Base-by-base conservation (phyloP, 148 eudicot species). In the Chenopodium album region DNA sequence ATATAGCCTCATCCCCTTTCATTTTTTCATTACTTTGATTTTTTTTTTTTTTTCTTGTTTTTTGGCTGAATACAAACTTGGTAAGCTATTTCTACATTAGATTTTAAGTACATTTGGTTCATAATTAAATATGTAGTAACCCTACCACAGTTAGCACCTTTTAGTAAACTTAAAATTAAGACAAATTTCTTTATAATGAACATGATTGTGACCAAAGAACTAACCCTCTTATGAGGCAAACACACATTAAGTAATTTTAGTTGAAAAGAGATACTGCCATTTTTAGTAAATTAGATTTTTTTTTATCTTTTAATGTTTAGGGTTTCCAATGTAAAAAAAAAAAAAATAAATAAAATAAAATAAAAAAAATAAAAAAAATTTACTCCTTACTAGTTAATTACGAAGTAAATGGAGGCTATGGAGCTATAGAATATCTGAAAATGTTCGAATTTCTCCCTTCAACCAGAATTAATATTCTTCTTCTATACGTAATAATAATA, bases 191-290 rank as follows among this genome's bases (percentile, higher is more conserved):
- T 50, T 72, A 17, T 64, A 65, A 60, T 66, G 71, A 9, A 29
- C 47, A 48, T 75, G 73, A 75, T 28, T 65, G 37, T 20, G 83
- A 81, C 78, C 1, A 10, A 22, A 7, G 22, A 75, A 32, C 74
- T 75, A 50, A 52, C 28, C 70, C 41, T 66, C 20, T 23, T 17
- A 72, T 13, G 12, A 70, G 68, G 22, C 17, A 52, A 71, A 16
- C 46, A 1, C 44, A 37, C 52, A 48, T 20, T n/a, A 34, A 68
- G 64, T 73, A 31, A 44, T 3, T 37, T 19, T 59, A 5, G 47
- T 54, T 67, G 19, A 65, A 52, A 34, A 31, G 34, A 52, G 75
- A 81, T 81, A 75, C 79, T 67, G 76, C 75, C 46, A 31, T 81
- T 65, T 41, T 74, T 34, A 68, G 69, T 4, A 9, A 71, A 46